These are phyloP conservation scores for Dillenia suffruticosa DNA, from an alignment of 164 flowering plant genomes.

Conservation along the genomic window DNA sequence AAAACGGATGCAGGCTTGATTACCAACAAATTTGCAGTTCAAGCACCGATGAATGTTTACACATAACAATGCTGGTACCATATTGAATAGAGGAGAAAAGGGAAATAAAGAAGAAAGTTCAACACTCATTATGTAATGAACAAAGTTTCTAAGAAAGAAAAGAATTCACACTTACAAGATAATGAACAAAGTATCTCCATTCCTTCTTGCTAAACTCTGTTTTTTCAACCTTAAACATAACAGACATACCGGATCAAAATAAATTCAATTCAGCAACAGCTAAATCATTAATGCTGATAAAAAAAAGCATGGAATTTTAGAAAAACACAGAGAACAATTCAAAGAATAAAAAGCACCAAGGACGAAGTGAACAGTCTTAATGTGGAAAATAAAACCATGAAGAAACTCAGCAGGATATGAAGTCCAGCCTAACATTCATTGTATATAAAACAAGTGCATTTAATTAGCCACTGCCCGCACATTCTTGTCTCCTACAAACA, in stretches of 20 bases:
- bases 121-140: background rate
- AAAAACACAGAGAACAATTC: too few species aligned
- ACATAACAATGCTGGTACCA: background rate
- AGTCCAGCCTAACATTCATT: too few species aligned
- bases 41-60: background rate
- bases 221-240: slow-evolving; percentile 60
- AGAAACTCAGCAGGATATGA: too few species aligned
- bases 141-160: background rate
- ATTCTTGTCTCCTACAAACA: too few species aligned
- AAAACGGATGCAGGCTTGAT: slow-evolving; percentile 3
- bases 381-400: too few species aligned
- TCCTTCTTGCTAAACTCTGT: slow-evolving; percentile 70
- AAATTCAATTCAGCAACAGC: too few species aligned
- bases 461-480: too few species aligned
- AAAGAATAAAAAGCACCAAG: too few species aligned
- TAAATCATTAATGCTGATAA: too few species aligned
- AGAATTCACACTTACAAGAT: slow-evolving; percentile 61
- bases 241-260: background rate
- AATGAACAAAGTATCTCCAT: slow-evolving; percentile 84
- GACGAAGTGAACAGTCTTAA: too few species aligned
- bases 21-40: background rate
- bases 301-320: too few species aligned
- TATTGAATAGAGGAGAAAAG: background rate
- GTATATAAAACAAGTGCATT: too few species aligned
- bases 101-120: slow-evolving; percentile 1